These are phyloP conservation scores for Phytophthora pini DNA, from an alignment of 352 stramenopile species.

Conservation along the genomic window DNA sequence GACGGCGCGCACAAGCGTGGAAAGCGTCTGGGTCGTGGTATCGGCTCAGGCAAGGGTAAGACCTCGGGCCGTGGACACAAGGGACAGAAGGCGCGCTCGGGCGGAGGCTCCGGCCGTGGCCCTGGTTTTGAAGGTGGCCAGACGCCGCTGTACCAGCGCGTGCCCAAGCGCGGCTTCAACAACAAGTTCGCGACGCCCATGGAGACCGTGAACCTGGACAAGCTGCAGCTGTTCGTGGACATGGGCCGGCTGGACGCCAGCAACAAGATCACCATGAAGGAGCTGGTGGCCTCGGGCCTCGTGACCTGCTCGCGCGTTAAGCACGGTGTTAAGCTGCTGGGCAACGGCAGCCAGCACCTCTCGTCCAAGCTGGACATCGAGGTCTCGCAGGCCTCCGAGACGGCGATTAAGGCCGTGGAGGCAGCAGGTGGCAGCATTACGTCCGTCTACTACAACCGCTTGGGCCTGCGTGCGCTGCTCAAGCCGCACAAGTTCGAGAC, in stretches of 20 bases:
- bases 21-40: constrained; percentile 93
- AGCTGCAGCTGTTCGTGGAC: constrained; percentile 96
- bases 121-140: constrained; percentile 98
- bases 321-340: constrained; percentile 96
- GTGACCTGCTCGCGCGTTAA: constrained; percentile 93
- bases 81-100: constrained; percentile 95
- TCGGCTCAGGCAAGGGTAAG: constrained; percentile 94
- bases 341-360: constrained; percentile 86
- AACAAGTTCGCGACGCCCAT: constrained; percentile 92
- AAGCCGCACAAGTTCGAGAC: constrained; percentile 97
- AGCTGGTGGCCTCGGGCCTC: constrained; percentile 87
- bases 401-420: constrained; percentile 96
- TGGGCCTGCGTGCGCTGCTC: constrained; percentile 94
- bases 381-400: constrained; percentile 93
- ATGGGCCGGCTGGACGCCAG: constrained; percentile 94
- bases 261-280: constrained; percentile 94
- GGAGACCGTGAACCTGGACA: constrained; percentile 94
- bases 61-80: constrained; percentile 98
- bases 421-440: constrained; percentile 93
- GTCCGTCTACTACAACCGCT: constrained; percentile 97
- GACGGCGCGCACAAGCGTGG: constrained; percentile 87
- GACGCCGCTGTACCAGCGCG: constrained; percentile 96
- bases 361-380: constrained; percentile 94
- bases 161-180: constrained; percentile 99
- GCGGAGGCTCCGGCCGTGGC: constrained; percentile 80